Evolutionary conservation across 768 basidiomycete genomes (phyloP).

Genomic region (Leccinum uliginosum): DNA sequence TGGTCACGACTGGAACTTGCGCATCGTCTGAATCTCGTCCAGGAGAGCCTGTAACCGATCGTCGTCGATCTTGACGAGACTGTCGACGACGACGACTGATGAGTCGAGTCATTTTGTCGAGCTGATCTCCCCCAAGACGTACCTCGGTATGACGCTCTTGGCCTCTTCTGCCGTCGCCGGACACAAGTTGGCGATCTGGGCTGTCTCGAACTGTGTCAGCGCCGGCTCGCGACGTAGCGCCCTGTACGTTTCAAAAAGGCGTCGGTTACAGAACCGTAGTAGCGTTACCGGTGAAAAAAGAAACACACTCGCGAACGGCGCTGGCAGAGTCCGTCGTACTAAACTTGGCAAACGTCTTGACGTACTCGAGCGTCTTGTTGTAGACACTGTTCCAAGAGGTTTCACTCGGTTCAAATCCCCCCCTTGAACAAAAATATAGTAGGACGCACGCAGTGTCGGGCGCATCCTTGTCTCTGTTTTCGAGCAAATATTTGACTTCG

Average conservation of each 20-base stretch:
- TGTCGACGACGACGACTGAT: background rate
- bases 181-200: conserved; percentile 88
- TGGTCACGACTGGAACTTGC: conserved; percentile 77
- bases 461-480: conserved; percentile 82
- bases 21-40: conserved; percentile 85
- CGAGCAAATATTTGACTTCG: conserved; percentile 86
- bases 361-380: conserved; percentile 90
- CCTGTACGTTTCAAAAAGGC: conserved; percentile 34
- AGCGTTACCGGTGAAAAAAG: background rate
- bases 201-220: conserved; percentile 86
- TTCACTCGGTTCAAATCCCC: background rate
- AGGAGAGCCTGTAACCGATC: conserved; percentile 77
- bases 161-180: conserved; percentile 87
- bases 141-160: conserved; percentile 90
- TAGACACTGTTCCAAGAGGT: conserved; percentile 60
- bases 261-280: background rate
- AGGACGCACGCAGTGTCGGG: conserved; percentile 74
- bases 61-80: conserved; percentile 85
- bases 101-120: too few species aligned
- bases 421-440: background rate
- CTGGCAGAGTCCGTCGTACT: conserved; percentile 79
- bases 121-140: conserved; percentile 7
- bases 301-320: conserved; percentile 76
- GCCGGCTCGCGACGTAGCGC: conserved; percentile 75
- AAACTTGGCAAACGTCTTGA: conserved; percentile 88